phyloP scores from a whole-genome alignment of 2,329 filamentous ascomycete genomes.

The Lecanicillium sp. region DNA sequence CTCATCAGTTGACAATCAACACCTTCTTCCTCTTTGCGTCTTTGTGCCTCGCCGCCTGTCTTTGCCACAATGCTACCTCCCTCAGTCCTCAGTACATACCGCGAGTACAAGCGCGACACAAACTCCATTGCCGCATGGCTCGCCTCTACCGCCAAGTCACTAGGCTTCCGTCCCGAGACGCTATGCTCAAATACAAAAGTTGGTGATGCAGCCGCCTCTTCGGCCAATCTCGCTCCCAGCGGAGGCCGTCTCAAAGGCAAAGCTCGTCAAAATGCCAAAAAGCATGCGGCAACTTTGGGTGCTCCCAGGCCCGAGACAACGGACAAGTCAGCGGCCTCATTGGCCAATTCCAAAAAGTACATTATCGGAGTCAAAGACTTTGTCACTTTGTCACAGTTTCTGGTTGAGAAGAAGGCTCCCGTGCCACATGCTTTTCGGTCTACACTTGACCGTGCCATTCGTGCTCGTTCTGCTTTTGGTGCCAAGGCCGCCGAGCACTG shows the following conservation, averaged over 20 bases:
- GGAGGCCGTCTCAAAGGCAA: conserved; percentile 1
- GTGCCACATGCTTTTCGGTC: conserved; percentile 10
- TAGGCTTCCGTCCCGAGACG: conserved; percentile 6
- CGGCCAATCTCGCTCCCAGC: neutral
- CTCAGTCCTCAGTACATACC: conserved; percentile 9
- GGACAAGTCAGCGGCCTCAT: too few species aligned
- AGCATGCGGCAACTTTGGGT: neutral
- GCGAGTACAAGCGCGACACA: conserved; percentile 14
- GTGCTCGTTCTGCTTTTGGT: too few species aligned
- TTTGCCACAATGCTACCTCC: conserved; percentile 10
- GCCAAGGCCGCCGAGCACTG: too few species aligned
- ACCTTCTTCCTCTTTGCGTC: too few species aligned
- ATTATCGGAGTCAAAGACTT: conserved; percentile 13
- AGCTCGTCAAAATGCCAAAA: neutral
- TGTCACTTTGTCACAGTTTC: conserved; percentile 10
- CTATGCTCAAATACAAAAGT: too few species aligned
- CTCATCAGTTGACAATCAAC: too few species aligned
- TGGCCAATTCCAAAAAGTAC: too few species aligned
- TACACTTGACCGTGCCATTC: conserved; percentile 13
- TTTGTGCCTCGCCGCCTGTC: too few species aligned
- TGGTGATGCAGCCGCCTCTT: neutral
- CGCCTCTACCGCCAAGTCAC: conserved; percentile 10
- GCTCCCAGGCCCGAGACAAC: too few species aligned
- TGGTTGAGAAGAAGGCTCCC: conserved; percentile 6
- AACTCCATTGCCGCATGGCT: conserved; percentile 14